A percentile compares a stretch with the other conserved stretches of the same genome.
These are phyloP conservation scores for Lodderomyces parapsilosis DNA, from an alignment of 1,139 yeast species.

Conservation along the genomic window DNA sequence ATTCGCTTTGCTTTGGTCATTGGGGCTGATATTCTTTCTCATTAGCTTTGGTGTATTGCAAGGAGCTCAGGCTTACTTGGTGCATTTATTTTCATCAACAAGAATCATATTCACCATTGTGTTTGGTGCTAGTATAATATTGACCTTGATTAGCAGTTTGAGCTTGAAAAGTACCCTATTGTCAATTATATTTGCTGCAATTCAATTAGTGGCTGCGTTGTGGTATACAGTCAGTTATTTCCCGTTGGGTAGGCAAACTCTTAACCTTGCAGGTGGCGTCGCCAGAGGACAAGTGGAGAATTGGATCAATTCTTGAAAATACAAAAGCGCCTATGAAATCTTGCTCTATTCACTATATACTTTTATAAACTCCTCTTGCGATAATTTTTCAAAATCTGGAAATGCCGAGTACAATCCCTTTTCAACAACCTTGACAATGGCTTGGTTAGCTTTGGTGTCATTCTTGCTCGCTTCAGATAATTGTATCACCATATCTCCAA, in stretches of 20 bases:
- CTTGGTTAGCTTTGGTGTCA: constrained; percentile 35
- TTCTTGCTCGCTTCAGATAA: constrained; percentile 23
- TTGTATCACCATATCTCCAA: constrained; percentile 26
- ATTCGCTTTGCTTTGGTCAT: constrained; percentile 60
- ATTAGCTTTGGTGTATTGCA: constrained; percentile 58
- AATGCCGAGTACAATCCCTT: constrained; percentile 39
- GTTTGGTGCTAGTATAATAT: constrained; percentile 47
- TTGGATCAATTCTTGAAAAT: constrained; percentile 44
- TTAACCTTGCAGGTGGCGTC: constrained; percentile 51
- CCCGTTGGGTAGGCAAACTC: constrained; percentile 59
- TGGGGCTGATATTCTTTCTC: constrained; percentile 58
- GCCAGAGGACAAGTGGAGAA: constrained; percentile 59
- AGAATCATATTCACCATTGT: constrained; percentile 51
- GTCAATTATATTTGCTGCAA: constrained; percentile 49
- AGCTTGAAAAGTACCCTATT: constrained; percentile 46
- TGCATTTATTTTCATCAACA: constrained; percentile 50
- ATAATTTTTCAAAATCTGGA: constrained; percentile 25
- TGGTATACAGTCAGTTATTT: constrained; percentile 64
- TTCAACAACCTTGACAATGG: constrained; percentile 46
- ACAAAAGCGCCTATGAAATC: not conserved
- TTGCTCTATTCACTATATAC: constrained; percentile 14
- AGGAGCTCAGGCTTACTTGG: constrained; percentile 49
- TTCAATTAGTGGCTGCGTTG: constrained; percentile 52
- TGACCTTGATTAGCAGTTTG: constrained; percentile 50
- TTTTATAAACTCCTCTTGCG: constrained; percentile 13